These are phyloP conservation scores for Mycena capillaripes DNA, from an alignment of 768 basidiomycete species.

Conservation along the genomic window DNA sequence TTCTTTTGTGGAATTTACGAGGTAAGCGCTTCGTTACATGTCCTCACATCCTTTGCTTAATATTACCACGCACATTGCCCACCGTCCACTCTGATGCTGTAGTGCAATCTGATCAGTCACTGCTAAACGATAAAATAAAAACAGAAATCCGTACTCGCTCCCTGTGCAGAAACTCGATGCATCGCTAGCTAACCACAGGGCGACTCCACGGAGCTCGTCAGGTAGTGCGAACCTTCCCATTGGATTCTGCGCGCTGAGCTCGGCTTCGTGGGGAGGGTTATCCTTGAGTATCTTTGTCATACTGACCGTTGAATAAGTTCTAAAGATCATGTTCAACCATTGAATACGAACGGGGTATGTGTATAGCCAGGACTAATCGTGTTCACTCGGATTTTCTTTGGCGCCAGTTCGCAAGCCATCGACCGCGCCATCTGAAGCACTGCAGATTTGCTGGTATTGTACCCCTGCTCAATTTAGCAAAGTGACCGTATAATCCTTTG, in stretches of 20 bases:
- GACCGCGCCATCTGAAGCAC: conserved; percentile 83
- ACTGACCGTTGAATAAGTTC: neutral
- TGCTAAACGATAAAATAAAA: neutral
- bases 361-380: conserved; percentile 75
- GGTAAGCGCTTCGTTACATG: no score
- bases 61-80: conserved; percentile 25
- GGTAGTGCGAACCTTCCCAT: conserved; percentile 74
- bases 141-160: conserved; percentile 14
- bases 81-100: conserved; percentile 20
- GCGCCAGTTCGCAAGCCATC: conserved; percentile 82
- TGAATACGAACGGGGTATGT: neutral
- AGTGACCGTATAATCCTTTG: no score
- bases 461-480: conserved; percentile 49
- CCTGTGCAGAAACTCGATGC: conserved; percentile 81
- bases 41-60: no score
- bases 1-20: no score
- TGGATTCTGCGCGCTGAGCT: conserved; percentile 74
- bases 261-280: conserved; percentile 67
- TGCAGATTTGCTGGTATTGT: conserved; percentile 81
- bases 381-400: conserved; percentile 77
- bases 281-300: conserved; percentile 43
- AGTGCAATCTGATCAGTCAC: neutral
- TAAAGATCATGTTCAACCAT: neutral
- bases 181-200: conserved; percentile 75
- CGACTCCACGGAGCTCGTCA: conserved; percentile 77